phyloP scores from a whole-genome alignment of 257 asterid species.

The Capsicum chinense region DNA sequence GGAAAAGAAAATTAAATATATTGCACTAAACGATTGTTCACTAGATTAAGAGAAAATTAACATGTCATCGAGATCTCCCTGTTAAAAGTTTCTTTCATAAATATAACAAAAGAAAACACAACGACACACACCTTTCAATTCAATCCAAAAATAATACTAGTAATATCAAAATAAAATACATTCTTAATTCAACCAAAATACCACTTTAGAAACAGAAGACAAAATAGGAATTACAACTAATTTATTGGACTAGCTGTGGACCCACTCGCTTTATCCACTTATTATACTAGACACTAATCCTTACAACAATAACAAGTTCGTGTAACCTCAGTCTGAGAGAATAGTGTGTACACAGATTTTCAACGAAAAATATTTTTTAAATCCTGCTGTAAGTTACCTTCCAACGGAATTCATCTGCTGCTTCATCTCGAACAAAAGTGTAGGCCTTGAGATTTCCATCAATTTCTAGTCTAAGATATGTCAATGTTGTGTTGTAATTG shows the following conservation, averaged over 20 bases:
- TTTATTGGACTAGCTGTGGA: not conserved
- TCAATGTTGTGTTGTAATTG: conserved; percentile 45
- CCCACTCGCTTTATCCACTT: not conserved
- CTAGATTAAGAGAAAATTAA: not conserved
- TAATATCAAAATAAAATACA: not conserved
- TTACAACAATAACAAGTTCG: not conserved
- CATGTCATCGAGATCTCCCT: not conserved
- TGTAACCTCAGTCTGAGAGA: not conserved
- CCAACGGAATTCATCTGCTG: conserved; percentile 29
- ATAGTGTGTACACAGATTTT: not conserved
- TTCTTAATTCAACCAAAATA: not conserved
- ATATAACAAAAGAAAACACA: not conserved
- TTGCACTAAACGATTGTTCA: too few relatives aligned
- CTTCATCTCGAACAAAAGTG: conserved; percentile 34
- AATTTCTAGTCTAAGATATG: conserved; percentile 52
- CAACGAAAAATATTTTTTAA: not conserved
- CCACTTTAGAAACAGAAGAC: not conserved
- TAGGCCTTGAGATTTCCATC: conserved; percentile 49
- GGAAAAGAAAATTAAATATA: too few relatives aligned
- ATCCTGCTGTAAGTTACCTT: conserved; percentile 26
- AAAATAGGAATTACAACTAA: not conserved
- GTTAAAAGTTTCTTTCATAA: not conserved
- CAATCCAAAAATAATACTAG: too few relatives aligned
- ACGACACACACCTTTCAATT: not conserved
- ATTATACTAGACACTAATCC: not conserved